A percentile compares a stretch with the other conserved stretches of the same genome.
Evolutionary conservation across 108 stramenopile genomes (phyloP).

Genomic region (Fistulifera solaris): DNA sequence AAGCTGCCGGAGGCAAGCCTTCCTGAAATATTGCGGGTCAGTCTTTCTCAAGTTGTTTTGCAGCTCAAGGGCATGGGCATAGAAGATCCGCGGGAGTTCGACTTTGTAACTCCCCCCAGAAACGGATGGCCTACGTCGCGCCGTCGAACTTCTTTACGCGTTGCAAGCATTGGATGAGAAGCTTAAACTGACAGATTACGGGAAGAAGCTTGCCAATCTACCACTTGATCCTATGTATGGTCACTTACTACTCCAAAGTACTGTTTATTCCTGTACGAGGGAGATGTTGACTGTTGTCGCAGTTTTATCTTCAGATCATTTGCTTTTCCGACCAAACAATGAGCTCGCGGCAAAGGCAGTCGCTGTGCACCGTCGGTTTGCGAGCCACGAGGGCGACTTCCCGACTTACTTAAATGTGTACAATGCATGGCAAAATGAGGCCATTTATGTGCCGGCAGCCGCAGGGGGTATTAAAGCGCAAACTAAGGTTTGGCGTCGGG

Average conservation of each 20-base stretch:
- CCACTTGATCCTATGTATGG: constrained; percentile 74
- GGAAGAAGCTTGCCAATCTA: constrained; percentile 64
- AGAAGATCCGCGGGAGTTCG: constrained; percentile 73
- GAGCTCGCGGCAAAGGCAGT: constrained; percentile 62
- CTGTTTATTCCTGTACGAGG: constrained; percentile 64
- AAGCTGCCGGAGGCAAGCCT: constrained; percentile 38
- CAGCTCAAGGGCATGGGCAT: constrained; percentile 93
- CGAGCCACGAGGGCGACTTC: constrained; percentile 88
- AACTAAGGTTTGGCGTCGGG: constrained; percentile 9
- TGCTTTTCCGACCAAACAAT: constrained; percentile 87
- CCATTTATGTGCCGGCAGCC: constrained; percentile 33
- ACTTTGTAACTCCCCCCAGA: constrained; percentile 73
- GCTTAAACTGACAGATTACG: constrained; percentile 60
- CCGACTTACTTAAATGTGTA: constrained; percentile 90
- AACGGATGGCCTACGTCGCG: constrained; percentile 35
- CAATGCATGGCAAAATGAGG: constrained; percentile 80
- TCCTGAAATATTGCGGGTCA: constrained; percentile 87
- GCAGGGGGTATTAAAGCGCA: constrained; percentile 1
- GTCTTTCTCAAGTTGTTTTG: constrained; percentile 81
- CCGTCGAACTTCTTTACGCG: constrained; percentile 48
- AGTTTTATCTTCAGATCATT: constrained; percentile 91
- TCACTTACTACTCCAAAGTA: constrained; percentile 58
- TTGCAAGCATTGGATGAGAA: constrained; percentile 56
- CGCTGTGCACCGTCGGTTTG: constrained; percentile 65
- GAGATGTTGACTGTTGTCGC: constrained; percentile 92